Percentiles rank a stretch among this genome's conserved stretches.
phyloP scores from a whole-genome alignment of 805 yeast genomes.

The Candida tallmaniae region DNA sequence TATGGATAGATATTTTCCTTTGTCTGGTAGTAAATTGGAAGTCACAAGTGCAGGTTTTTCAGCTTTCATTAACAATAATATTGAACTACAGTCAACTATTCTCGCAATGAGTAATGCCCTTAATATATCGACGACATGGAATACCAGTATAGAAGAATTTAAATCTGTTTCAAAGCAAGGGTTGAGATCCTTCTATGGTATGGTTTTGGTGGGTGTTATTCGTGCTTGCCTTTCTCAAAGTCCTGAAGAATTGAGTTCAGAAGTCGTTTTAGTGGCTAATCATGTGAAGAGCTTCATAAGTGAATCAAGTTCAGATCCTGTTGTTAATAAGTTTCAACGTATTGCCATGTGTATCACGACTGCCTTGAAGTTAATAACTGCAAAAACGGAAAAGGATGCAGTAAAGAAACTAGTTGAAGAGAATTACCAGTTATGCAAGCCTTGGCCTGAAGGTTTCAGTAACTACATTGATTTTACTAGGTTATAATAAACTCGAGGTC shows the following conservation, averaged over 20 bases:
- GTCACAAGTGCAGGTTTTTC: background rate
- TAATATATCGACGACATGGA: background rate
- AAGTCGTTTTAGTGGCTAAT: background rate
- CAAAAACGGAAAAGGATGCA: background rate
- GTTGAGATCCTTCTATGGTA: constrained; percentile 2
- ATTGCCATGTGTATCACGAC: constrained; percentile 3
- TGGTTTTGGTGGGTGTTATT: background rate
- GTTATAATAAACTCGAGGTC: too few species aligned
- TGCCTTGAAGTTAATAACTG: background rate
- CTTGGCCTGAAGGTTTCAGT: constrained; percentile 2
- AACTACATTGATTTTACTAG: background rate
- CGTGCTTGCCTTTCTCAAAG: constrained; percentile 1
- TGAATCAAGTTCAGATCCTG: background rate
- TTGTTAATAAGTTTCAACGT: background rate
- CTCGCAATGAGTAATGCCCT: background rate
- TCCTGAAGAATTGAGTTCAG: constrained; percentile 3
- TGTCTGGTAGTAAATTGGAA: background rate
- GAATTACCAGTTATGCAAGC: background rate
- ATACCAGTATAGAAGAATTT: background rate
- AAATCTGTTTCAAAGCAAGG: constrained; percentile 1
- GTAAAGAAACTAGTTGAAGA: background rate
- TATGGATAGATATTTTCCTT: background rate
- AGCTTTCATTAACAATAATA: constrained; percentile 1
- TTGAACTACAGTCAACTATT: constrained; percentile 2
- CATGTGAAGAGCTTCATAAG: background rate